These are phyloP conservation scores for Gymnopilus dilepis DNA, from an alignment of 768 basidiomycete species.

Conservation along the genomic window DNA sequence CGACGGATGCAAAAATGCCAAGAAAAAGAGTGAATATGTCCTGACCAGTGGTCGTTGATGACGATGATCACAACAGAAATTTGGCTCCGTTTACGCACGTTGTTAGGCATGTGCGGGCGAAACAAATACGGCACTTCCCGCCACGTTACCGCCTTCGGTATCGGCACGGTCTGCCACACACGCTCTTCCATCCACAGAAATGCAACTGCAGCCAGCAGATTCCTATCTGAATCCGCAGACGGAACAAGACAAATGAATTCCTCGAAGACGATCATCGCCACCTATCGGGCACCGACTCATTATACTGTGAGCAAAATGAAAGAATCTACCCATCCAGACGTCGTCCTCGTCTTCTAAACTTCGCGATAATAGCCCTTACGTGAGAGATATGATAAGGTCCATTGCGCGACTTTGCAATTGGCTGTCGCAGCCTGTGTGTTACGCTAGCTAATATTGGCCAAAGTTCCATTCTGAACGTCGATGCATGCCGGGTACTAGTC, in stretches of 20 bases:
- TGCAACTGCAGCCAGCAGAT: background rate
- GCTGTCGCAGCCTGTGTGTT: background rate
- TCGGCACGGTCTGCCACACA: background rate
- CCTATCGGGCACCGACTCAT: background rate
- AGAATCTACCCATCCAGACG: background rate
- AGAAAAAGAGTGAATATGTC: background rate
- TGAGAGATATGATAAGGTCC: background rate
- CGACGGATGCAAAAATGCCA: background rate
- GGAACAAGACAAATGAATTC: background rate
- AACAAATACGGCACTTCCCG: conserved; percentile 7
- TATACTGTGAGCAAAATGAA: conserved; percentile 3
- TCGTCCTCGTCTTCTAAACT: background rate
- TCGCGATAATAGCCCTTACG: conserved; percentile 1
- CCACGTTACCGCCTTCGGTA: background rate
- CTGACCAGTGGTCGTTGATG: background rate
- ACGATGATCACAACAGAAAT: background rate
- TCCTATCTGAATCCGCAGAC: background rate
- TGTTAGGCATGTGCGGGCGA: conserved; percentile 8
- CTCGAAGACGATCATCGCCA: background rate
- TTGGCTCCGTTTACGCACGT: background rate
- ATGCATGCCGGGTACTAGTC: background rate
- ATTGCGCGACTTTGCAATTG: background rate
- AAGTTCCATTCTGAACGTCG: background rate
- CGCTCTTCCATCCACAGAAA: background rate
- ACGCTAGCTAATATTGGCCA: background rate